Evolutionary conservation across 2,329 filamentous ascomycete species (phyloP).

Genomic region (Cladosporium sphaerospermum): DNA sequence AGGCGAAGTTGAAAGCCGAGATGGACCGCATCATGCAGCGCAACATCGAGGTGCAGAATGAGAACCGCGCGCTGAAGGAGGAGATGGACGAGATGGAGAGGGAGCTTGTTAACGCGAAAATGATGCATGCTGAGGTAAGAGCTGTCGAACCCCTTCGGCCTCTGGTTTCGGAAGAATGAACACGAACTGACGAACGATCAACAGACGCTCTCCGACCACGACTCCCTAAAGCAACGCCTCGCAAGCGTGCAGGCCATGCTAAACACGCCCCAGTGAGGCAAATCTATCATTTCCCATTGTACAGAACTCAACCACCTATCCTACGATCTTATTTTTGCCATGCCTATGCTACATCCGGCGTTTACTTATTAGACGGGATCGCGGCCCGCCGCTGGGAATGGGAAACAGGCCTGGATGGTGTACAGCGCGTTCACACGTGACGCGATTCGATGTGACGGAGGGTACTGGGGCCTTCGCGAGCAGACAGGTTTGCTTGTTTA

Average conservation of each 20-base stretch:
- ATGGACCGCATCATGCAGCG: slow-evolving; percentile 88
- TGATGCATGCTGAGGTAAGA: slow-evolving; percentile 88
- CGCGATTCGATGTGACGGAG: too few relatives aligned
- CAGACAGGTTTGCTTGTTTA: too few relatives aligned
- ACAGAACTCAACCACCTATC: too few relatives aligned
- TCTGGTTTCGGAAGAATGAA: neutral
- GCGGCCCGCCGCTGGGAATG: too few relatives aligned
- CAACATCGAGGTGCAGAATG: slow-evolving; percentile 88
- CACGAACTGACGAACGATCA: slow-evolving; percentile 7
- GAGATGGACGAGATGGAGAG: slow-evolving; percentile 88
- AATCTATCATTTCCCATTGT: too few relatives aligned
- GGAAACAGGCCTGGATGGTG: too few relatives aligned
- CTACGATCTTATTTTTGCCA: too few relatives aligned
- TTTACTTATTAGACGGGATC: too few relatives aligned
- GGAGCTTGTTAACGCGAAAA: slow-evolving; percentile 85
- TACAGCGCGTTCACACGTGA: too few relatives aligned
- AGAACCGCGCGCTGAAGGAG: slow-evolving; percentile 82
- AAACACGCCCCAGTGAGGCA: slow-evolving; percentile 11
- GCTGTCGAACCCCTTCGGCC: neutral
- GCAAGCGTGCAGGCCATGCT: slow-evolving; percentile 42
- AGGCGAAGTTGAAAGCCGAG: slow-evolving; percentile 72
- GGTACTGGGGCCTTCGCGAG: too few relatives aligned
- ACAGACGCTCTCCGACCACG: slow-evolving; percentile 44
- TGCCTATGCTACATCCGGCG: too few relatives aligned
- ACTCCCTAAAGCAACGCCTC: slow-evolving; percentile 45